These are phyloP conservation scores for Chalciporus piperatus DNA, from an alignment of 768 basidiomycete genomes.

Conservation along the genomic window DNA sequence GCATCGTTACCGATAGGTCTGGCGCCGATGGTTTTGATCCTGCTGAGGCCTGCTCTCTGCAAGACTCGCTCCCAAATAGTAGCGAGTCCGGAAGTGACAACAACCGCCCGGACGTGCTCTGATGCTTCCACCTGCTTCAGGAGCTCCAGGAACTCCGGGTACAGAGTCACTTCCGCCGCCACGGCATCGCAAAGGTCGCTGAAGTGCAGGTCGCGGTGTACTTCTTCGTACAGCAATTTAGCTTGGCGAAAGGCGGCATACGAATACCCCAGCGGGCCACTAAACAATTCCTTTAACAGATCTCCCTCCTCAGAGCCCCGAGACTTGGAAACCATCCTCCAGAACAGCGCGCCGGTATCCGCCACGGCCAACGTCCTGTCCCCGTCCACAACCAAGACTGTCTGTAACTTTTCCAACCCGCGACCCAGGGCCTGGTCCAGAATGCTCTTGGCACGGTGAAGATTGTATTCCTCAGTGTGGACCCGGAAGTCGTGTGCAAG, in stretches of 20 bases:
- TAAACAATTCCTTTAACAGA: constrained; percentile 12
- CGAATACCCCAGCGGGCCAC: constrained; percentile 12
- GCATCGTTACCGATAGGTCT: constrained; percentile 10
- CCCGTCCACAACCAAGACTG: constrained; percentile 10
- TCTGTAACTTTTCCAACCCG: constrained; percentile 13
- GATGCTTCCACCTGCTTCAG: constrained; percentile 17
- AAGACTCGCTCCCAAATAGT: constrained; percentile 10
- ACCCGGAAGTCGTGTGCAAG: constrained; percentile 9
- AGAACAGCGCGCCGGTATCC: constrained; percentile 13
- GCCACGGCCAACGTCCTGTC: constrained; percentile 11
- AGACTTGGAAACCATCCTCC: constrained; percentile 11
- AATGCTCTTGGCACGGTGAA: constrained; percentile 11
- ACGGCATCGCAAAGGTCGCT: constrained; percentile 14
- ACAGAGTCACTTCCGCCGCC: constrained; percentile 13
- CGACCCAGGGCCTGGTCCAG: constrained; percentile 12
- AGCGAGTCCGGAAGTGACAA: constrained; percentile 13
- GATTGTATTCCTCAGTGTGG: constrained; percentile 13
- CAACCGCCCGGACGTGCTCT: constrained; percentile 14
- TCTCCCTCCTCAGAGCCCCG: constrained; percentile 10
- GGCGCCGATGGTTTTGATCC: constrained; percentile 9
- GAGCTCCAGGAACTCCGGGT: constrained; percentile 15
- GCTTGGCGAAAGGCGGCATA: constrained; percentile 13
- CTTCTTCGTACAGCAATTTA: constrained; percentile 8
- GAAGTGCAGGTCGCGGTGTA: constrained; percentile 11
- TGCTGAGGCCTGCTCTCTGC: constrained; percentile 15